Conservation (phyloP, 768 basidiomycete genomes). For the Rhodotorula paludigena region DNA sequence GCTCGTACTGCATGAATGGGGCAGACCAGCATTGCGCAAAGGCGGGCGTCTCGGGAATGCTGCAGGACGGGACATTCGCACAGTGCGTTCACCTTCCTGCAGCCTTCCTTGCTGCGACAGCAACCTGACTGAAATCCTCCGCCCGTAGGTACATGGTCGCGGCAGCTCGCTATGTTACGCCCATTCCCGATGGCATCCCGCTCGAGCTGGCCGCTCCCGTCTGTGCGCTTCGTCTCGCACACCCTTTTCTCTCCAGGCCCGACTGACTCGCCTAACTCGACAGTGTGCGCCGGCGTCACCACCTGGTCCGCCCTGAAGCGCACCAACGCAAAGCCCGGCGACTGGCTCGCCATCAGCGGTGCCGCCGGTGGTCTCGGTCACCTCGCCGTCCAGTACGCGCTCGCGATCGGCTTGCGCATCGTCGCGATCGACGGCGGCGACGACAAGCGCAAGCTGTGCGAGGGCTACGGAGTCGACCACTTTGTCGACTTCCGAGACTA, state of each 20-base stretch:
- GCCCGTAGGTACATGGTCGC: conserved; percentile 48
- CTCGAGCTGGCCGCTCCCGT: conserved; percentile 53
- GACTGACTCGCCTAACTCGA: background rate
- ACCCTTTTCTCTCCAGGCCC: background rate
- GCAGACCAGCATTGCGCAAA: background rate
- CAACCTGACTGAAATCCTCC: too few species aligned
- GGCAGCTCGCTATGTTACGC: conserved; percentile 68
- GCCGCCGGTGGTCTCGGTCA: conserved; percentile 41
- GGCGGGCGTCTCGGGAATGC: background rate
- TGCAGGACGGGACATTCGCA: conserved; percentile 51
- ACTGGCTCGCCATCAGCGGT: conserved; percentile 65
- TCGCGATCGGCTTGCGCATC: conserved; percentile 69
- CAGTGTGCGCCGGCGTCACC: conserved; percentile 64
- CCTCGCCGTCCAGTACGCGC: conserved; percentile 72
- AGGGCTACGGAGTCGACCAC: conserved; percentile 6
- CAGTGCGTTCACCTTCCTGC: conserved; percentile 9
- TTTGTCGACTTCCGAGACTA: conserved; percentile 68
- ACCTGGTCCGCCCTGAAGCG: conserved; percentile 68
- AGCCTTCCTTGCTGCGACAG: too few species aligned
- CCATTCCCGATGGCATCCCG: conserved; percentile 62
- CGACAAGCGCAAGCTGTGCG: conserved; percentile 55
- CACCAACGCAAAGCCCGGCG: conserved; percentile 50
- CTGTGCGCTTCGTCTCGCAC: background rate
- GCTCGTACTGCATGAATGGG: background rate
- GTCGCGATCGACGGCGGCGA: conserved; percentile 74